Evolutionary conservation across 2,329 filamentous ascomycete genomes (phyloP).

Genomic region (Aspergillus sp.): DNA sequence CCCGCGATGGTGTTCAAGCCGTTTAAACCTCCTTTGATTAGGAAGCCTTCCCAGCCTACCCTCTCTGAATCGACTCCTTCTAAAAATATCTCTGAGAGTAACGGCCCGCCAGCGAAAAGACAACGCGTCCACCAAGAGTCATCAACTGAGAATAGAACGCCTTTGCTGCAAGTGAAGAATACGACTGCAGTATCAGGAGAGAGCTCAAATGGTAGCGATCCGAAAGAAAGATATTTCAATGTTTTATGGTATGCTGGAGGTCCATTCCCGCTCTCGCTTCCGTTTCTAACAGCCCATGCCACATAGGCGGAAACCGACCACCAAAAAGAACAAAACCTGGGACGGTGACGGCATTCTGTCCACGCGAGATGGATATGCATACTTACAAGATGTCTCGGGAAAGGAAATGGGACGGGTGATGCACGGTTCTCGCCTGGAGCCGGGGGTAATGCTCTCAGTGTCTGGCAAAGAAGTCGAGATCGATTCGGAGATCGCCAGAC

Average conservation of each 20-base stretch:
- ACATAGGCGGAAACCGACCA: constrained; percentile 65
- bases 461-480: constrained; percentile 69
- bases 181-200: constrained; percentile 11
- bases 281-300: neutral
- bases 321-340: constrained; percentile 76
- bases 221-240: constrained; percentile 44
- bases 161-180: constrained; percentile 34
- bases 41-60: constrained; percentile 24
- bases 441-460: constrained; percentile 61
- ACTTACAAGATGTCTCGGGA: constrained; percentile 62
- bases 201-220: constrained; percentile 4
- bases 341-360: constrained; percentile 69
- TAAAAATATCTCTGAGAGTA: constrained; percentile 8
- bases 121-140: constrained; percentile 32
- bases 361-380: constrained; percentile 57
- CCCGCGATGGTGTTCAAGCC: constrained; percentile 45
- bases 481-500: constrained; percentile 59
- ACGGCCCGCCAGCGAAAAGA: constrained; percentile 34
- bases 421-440: constrained; percentile 56
- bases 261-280: neutral
- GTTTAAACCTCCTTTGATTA: constrained; percentile 46
- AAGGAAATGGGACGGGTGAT: constrained; percentile 61
- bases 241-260: constrained; percentile 43
- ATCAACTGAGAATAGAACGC: constrained; percentile 24
- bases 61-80: neutral